Conservation (phyloP, 2,329 filamentous ascomycete species). For the Diaporthe australafricana region DNA sequence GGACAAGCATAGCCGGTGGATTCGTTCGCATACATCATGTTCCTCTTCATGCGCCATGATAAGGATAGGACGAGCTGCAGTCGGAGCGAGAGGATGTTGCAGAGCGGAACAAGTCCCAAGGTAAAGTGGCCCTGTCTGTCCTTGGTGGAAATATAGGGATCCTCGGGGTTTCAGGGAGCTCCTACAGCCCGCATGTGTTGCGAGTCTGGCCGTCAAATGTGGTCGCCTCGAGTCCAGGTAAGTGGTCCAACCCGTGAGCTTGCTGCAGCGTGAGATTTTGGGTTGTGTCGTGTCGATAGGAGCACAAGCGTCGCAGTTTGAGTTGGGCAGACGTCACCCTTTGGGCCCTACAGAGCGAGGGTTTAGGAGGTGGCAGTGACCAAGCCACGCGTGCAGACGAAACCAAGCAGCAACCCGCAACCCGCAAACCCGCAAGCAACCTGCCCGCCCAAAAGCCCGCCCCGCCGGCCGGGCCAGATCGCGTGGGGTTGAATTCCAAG, state of each 20-base stretch:
- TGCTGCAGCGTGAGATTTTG: constrained; percentile 13
- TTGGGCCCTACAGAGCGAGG: constrained; percentile 8
- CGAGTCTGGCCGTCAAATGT: constrained; percentile 18
- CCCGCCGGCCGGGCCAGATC: constrained; percentile 23
- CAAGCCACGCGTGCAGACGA: constrained; percentile 18
- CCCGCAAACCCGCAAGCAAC: not conserved
- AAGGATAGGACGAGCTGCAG: not conserved
- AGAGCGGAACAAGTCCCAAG: not conserved
- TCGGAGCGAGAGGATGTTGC: not conserved
- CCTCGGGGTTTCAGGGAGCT: constrained; percentile 22
- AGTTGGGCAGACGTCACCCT: constrained; percentile 19
- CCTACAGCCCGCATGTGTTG: not conserved
- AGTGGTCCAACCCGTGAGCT: not conserved
- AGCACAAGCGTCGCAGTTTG: constrained; percentile 1
- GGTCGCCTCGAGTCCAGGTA: not conserved
- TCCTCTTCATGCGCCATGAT: constrained; percentile 42
- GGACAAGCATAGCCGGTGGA: not conserved
- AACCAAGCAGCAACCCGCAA: not conserved
- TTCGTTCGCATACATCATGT: constrained; percentile 42
- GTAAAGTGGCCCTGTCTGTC: not conserved
- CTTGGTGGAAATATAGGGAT: constrained; percentile 3
- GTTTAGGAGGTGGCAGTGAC: constrained; percentile 43
- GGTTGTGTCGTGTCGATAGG: not conserved
- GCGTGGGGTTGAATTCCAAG: constrained; percentile 21
- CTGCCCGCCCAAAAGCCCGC: not conserved